Conservation (phyloP, 129 eudicot genomes). For the Mikania micrantha region DNA sequence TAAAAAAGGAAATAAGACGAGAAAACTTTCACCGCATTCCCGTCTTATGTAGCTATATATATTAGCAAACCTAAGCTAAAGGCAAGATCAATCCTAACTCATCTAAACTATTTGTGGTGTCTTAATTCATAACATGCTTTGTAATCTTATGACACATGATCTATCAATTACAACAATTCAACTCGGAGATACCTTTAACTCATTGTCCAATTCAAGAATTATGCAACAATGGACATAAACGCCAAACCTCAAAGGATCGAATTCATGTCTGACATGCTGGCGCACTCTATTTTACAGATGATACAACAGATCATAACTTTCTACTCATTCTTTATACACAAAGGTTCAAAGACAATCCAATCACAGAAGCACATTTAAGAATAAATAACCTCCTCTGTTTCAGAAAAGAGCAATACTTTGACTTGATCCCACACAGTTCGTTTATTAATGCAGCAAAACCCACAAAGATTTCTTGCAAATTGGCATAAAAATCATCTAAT, state of each 20-base stretch:
- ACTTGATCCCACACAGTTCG: not conserved
- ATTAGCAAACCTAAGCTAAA: not conserved
- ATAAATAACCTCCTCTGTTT: not conserved
- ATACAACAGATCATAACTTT: not conserved
- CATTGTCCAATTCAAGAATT: not conserved
- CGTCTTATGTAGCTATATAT: not conserved
- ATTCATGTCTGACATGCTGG: not conserved
- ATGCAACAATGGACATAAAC: not conserved
- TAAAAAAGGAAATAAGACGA: not conserved
- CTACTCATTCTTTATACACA: not conserved
- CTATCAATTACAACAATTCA: not conserved
- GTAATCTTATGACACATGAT: not conserved
- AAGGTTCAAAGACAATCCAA: not conserved
- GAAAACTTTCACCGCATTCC: not conserved
- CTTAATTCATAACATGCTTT: not conserved
- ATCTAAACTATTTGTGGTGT: not conserved
- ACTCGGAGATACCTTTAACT: not conserved
- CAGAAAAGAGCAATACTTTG: not conserved
- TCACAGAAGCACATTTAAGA: not conserved
- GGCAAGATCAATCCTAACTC: not conserved
- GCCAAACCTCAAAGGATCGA: not conserved
- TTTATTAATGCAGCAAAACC: not conserved
- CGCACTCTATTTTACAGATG: not conserved
- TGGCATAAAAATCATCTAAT: not conserved
- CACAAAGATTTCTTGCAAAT: not conserved